Conservation (phyloP, 345 rosid genomes). For the Populus deltoides region DNA sequence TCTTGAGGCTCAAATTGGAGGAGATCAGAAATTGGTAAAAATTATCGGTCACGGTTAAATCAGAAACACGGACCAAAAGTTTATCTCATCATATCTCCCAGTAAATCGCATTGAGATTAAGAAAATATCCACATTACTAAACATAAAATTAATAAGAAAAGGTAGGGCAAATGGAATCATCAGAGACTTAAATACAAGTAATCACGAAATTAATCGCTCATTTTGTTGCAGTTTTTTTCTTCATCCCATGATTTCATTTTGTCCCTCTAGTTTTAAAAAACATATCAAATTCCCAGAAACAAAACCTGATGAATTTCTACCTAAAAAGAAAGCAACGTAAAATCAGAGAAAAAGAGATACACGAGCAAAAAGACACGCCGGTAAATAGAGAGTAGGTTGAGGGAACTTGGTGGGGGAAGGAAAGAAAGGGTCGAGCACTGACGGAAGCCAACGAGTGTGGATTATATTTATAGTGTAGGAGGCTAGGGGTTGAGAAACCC, state of each 20-base stretch:
- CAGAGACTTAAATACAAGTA: background rate
- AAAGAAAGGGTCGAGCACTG: background rate
- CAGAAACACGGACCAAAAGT: background rate
- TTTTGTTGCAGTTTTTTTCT: background rate
- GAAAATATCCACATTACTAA: background rate
- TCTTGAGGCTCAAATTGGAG: background rate
- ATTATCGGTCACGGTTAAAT: background rate
- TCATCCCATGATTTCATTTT: background rate
- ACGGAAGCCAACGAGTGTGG: background rate
- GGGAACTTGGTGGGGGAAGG: background rate
- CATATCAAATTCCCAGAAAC: background rate
- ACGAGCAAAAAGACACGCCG: background rate
- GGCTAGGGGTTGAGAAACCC: background rate
- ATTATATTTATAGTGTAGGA: background rate
- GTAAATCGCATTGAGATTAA: background rate
- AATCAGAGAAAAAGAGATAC: background rate
- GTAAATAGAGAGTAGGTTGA: too few species aligned
- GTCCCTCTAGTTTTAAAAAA: background rate
- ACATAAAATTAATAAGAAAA: background rate
- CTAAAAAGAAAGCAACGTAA: background rate
- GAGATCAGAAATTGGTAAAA: background rate
- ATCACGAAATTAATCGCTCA: background rate
- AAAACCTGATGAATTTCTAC: background rate
- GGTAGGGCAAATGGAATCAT: background rate
- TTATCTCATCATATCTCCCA: background rate